Percentiles rank a stretch among this genome's conserved stretches.
These are phyloP conservation scores for Microcyclospora pomicola DNA, from an alignment of 2,329 filamentous ascomycete genomes.

Conservation along the genomic window DNA sequence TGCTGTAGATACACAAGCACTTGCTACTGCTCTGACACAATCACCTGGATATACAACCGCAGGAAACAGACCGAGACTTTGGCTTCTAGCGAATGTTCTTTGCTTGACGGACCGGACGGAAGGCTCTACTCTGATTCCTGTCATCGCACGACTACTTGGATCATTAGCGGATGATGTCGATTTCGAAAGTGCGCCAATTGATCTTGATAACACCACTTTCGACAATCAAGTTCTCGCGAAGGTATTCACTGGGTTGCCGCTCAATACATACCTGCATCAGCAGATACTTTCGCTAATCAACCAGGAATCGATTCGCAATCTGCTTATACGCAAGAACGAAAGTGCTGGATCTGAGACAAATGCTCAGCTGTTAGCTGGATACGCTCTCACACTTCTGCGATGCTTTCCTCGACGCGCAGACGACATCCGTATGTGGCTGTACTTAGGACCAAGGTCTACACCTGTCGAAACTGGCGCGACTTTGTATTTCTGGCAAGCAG, in stretches of 20 bases:
- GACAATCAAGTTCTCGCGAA: conserved; percentile 33
- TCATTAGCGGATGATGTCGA: conserved; percentile 43
- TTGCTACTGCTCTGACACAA: conserved; percentile 10
- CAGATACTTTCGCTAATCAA: conserved; percentile 61
- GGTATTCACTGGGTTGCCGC: conserved; percentile 13
- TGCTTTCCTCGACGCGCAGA: conserved; percentile 73
- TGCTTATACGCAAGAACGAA: conserved; percentile 11
- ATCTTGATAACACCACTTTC: conserved; percentile 21
- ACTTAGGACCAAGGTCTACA: conserved; percentile 51
- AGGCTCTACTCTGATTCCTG: conserved; percentile 36
- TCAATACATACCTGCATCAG: conserved; percentile 42
- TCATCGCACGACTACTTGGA: conserved; percentile 42
- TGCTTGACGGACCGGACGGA: conserved; percentile 19
- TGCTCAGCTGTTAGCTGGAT: conserved; percentile 66
- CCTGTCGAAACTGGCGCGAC: conserved; percentile 47
- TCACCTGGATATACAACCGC: neutral
- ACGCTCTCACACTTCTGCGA: conserved; percentile 69
- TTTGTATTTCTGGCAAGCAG: conserved; percentile 71
- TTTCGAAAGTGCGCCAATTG: conserved; percentile 28
- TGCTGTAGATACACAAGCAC: conserved; percentile 10
- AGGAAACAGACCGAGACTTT: conserved; percentile 32
- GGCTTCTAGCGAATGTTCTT: conserved; percentile 47
- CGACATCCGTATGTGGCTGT: conserved; percentile 89
- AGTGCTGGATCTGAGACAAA: conserved; percentile 32
- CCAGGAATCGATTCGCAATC: conserved; percentile 53